Evolutionary conservation across 2,329 filamentous ascomycete genomes (phyloP).

Genomic region (Ilyonectria mors-panacis): DNA sequence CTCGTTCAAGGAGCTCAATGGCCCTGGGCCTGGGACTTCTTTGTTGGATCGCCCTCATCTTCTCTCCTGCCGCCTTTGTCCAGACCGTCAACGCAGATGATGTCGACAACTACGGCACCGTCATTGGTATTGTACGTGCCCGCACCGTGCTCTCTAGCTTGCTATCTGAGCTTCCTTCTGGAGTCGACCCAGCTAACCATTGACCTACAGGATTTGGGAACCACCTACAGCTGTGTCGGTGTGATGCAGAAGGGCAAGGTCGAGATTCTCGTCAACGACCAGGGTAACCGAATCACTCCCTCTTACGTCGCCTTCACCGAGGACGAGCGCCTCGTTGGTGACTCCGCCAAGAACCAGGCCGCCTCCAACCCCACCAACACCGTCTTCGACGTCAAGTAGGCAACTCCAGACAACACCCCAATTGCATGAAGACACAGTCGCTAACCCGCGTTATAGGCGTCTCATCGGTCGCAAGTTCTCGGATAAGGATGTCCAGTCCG

Average conservation of each 20-base stretch:
- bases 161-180: slow-evolving; percentile 1
- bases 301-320: slow-evolving; percentile 98
- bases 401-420: not conserved
- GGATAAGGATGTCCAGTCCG: slow-evolving; percentile 90
- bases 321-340: slow-evolving; percentile 95
- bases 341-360: slow-evolving; percentile 97
- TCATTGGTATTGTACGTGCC: slow-evolving; percentile 86
- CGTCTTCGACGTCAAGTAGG: slow-evolving; percentile 88
- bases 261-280: slow-evolving; percentile 95
- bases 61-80: slow-evolving; percentile 89
- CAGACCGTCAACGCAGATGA: slow-evolving; percentile 82
- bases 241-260: slow-evolving; percentile 97
- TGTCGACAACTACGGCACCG: slow-evolving; percentile 85
- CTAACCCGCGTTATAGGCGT: slow-evolving; percentile 68
- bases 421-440: not conserved
- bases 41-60: slow-evolving; percentile 91
- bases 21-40: slow-evolving; percentile 88
- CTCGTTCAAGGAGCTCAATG: slow-evolving; percentile 76
- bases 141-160: not conserved
- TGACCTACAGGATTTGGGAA: slow-evolving; percentile 79
- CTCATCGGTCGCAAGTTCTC: slow-evolving; percentile 87
- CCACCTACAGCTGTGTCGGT: slow-evolving; percentile 91
- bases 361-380: slow-evolving; percentile 83
- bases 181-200: slow-evolving; percentile 33
- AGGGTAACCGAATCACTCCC: slow-evolving; percentile 96